phyloP scores from a whole-genome alignment of 1,284 basidiomycete genomes.

The Ceratobasidium papillatum region DNA sequence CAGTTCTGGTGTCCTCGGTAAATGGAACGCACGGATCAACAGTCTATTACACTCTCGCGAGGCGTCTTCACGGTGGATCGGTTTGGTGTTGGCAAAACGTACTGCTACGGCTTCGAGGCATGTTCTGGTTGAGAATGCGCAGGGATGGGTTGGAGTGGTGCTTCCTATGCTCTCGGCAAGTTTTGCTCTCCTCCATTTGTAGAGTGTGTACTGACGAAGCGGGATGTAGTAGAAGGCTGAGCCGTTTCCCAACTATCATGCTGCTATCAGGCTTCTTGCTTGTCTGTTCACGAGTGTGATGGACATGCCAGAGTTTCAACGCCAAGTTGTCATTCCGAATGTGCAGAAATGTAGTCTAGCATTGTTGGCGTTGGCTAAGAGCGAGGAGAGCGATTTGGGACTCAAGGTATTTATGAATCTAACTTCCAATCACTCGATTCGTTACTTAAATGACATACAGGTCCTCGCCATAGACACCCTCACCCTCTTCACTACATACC shows the following conservation, averaged over 20 bases:
- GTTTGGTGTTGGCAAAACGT: constrained; percentile 72
- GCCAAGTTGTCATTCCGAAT: constrained; percentile 74
- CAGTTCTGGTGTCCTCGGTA: constrained; percentile 65
- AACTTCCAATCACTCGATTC: background rate
- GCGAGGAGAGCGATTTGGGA: constrained; percentile 57
- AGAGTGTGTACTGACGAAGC: constrained; percentile 43
- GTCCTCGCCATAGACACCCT: constrained; percentile 62
- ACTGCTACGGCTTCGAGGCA: constrained; percentile 65
- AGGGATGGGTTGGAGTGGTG: constrained; percentile 70
- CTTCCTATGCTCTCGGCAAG: constrained; percentile 71
- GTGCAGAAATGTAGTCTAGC: constrained; percentile 72
- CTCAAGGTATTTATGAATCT: constrained; percentile 57
- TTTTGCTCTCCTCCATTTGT: constrained; percentile 50
- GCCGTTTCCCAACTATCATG: constrained; percentile 64
- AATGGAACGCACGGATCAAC: constrained; percentile 75
- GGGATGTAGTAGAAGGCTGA: constrained; percentile 68
- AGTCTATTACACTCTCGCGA: constrained; percentile 78
- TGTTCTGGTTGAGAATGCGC: constrained; percentile 72
- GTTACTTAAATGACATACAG: constrained; percentile 53
- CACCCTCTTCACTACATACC: constrained; percentile 64
- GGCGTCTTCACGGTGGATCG: constrained; percentile 74
- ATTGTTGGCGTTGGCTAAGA: constrained; percentile 65
- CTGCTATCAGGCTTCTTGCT: constrained; percentile 66
- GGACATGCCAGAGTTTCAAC: constrained; percentile 74
- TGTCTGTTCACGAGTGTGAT: constrained; percentile 66